Percentiles rank a stretch among this genome's conserved stretches.
Evolutionary conservation across 2,329 filamentous ascomycete species (phyloP).

Genomic region (Sclerotinia borealis): DNA sequence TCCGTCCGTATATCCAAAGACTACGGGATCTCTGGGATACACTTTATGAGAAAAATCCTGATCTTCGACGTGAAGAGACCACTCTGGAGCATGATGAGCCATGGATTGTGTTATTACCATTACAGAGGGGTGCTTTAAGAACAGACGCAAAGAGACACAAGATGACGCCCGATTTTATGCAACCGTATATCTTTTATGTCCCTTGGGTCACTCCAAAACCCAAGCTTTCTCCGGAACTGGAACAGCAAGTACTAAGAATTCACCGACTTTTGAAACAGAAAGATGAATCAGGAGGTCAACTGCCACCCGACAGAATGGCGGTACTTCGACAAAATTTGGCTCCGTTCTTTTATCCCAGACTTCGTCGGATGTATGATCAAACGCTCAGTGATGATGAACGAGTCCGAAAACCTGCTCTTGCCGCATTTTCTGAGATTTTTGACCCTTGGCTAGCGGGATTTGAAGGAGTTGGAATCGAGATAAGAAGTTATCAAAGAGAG

Average conservation of each 20-base stretch:
- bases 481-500: background rate
- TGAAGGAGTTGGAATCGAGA: constrained; percentile 3
- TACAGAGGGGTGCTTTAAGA: background rate
- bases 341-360: background rate
- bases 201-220: constrained; percentile 2
- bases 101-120: constrained; percentile 2
- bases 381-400: background rate
- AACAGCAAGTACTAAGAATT: background rate
- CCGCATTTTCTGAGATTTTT: background rate
- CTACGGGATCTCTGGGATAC: background rate
- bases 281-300: background rate
- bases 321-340: background rate
- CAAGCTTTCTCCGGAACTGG: background rate
- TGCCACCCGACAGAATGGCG: background rate
- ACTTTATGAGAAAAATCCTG: background rate
- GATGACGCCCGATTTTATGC: background rate
- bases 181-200: constrained; percentile 2
- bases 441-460: constrained; percentile 6
- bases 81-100: background rate
- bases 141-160: background rate
- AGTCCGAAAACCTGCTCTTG: background rate
- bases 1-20: background rate
- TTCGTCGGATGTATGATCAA: constrained; percentile 7
- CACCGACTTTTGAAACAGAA: background rate
- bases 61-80: background rate